Conservation (phyloP, 306 rosid genomes). For the Cicer bijugum region DNA sequence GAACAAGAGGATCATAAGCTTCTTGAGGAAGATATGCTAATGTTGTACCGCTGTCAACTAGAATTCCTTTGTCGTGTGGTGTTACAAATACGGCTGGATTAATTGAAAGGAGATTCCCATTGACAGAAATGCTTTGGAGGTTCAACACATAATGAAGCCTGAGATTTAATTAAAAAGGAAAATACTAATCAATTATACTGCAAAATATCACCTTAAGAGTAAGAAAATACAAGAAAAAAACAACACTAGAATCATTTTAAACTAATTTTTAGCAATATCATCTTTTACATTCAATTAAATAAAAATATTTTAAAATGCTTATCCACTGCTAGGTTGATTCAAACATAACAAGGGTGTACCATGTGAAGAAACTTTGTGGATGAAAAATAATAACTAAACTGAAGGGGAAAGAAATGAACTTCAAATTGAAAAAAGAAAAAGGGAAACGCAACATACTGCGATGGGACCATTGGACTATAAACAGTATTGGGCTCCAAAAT, state of each 20-base stretch:
- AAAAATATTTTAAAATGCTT: background rate
- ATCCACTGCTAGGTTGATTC: constrained; percentile 5
- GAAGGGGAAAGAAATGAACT: background rate
- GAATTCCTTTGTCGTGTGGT: constrained; percentile 64
- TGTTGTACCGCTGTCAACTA: constrained; percentile 90
- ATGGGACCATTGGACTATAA: constrained; percentile 89
- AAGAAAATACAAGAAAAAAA: constrained; percentile 1
- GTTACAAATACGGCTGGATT: constrained; percentile 75
- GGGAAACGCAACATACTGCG: constrained; percentile 1
- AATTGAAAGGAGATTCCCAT: constrained; percentile 72
- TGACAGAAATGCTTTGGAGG: constrained; percentile 47
- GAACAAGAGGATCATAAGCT: constrained; percentile 84
- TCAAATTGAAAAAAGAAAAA: constrained; percentile 5
- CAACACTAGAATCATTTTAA: constrained; percentile 27
- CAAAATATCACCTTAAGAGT: constrained; percentile 34
- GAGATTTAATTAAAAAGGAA: constrained; percentile 39
- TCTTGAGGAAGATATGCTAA: constrained; percentile 84
- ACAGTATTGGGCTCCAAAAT: constrained; percentile 86
- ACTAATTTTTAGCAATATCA: background rate
- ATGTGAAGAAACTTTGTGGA: background rate
- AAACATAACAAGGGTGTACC: constrained; percentile 19
- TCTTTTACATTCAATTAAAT: constrained; percentile 20
- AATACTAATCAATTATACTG: constrained; percentile 37
- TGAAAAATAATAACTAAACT: no score
- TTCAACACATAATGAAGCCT: background rate